A percentile compares a stretch with the other conserved stretches of the same genome.
Conservation (phyloP, 306 rosid genomes). For the Pyrus bretschneideri region DNA sequence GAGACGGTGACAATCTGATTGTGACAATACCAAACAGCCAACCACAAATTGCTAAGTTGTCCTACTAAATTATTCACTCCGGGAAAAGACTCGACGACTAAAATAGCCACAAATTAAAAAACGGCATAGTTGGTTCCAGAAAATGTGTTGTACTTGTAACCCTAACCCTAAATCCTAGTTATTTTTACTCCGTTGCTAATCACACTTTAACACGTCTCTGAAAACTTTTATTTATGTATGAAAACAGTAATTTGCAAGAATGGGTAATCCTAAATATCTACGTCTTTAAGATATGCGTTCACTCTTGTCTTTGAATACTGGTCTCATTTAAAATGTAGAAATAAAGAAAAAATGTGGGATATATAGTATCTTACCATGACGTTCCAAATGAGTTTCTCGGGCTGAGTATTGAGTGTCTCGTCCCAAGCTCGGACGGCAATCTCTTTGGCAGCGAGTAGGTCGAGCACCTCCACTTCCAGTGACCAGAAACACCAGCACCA, state of each 20-base stretch:
- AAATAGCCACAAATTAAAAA: neutral
- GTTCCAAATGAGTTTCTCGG: conserved; percentile 85
- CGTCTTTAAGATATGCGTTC: neutral
- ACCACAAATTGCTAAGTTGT: neutral
- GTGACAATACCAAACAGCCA: neutral
- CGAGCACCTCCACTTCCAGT: conserved; percentile 61
- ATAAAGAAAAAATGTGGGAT: neutral
- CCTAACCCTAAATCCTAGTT: neutral
- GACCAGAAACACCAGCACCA: conserved; percentile 99
- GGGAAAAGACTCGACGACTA: neutral
- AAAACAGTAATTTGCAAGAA: too few species aligned
- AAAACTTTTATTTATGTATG: too few species aligned
- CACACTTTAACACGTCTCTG: neutral
- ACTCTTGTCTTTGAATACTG: too few species aligned
- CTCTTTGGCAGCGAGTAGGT: conserved; percentile 54
- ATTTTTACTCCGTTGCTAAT: too few species aligned
- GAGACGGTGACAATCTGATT: neutral
- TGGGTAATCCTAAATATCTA: too few species aligned
- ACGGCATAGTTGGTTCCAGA: neutral
- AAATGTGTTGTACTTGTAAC: neutral
- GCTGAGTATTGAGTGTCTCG: conserved; percentile 73
- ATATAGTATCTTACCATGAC: conserved; percentile 37
- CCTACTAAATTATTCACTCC: neutral
- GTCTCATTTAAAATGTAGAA: neutral
- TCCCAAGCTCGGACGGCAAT: conserved; percentile 90